Percentiles rank a stretch among this genome's conserved stretches.
phyloP scores from a whole-genome alignment of 768 basidiomycete species.

The Boletus sp. region DNA sequence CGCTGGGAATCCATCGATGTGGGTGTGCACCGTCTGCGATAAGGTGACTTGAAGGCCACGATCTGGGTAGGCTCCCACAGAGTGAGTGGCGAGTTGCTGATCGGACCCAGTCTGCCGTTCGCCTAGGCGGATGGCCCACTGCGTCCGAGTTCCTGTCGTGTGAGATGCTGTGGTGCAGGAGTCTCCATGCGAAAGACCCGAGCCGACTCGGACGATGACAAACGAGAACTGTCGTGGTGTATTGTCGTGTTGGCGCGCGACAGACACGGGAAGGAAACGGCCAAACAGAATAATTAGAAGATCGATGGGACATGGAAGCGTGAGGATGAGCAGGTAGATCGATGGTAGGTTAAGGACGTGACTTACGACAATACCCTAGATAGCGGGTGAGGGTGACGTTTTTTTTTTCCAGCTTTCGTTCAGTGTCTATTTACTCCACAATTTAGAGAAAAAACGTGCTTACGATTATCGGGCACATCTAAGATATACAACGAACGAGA shows the following conservation, averaged over 20 bases:
- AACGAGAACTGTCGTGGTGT: background rate
- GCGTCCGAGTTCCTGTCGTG: background rate
- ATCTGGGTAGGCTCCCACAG: background rate
- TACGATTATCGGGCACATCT: background rate
- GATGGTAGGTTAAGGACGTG: background rate
- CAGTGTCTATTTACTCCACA: background rate
- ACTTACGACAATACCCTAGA: background rate
- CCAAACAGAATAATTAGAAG: background rate
- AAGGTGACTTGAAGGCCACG: background rate
- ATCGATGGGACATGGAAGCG: background rate
- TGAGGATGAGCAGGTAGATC: background rate
- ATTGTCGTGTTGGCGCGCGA: background rate
- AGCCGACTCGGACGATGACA: conserved; percentile 26
- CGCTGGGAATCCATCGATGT: background rate
- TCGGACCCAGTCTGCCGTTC: background rate
- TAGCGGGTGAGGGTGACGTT: background rate
- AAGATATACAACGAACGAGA: background rate
- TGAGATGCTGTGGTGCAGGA: background rate
- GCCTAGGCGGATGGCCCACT: background rate
- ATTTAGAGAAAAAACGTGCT: background rate
- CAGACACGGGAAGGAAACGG: conserved; percentile 18
- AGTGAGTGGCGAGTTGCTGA: background rate
- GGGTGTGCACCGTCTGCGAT: background rate
- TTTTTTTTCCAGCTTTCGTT: background rate
- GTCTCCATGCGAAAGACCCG: conserved; percentile 20